Evolutionary conservation across 2,329 filamentous ascomycete genomes (phyloP).

Genomic region (Akanthomyces uredinophilus): DNA sequence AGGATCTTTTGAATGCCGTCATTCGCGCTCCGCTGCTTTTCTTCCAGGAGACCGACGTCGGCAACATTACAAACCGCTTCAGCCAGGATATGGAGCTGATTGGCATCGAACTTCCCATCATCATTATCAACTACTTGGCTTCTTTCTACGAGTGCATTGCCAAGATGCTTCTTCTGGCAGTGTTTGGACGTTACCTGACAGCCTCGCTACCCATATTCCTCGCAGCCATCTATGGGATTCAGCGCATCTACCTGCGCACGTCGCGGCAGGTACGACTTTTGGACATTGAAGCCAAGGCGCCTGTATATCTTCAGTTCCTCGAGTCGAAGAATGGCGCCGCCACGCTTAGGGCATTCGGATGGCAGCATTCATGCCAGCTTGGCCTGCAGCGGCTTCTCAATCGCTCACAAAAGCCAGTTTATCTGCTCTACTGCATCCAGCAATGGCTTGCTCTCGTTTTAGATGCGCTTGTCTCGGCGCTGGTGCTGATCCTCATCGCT

Average conservation of each 20-base stretch:
- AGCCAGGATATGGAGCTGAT: slow-evolving; percentile 37
- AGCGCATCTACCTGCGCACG: slow-evolving; percentile 27
- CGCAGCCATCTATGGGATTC: slow-evolving; percentile 31
- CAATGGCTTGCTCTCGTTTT: slow-evolving; percentile 45
- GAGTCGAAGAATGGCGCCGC: slow-evolving; percentile 23
- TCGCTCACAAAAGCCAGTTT: slow-evolving; percentile 25
- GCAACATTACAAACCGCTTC: slow-evolving; percentile 32
- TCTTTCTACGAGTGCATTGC: neutral
- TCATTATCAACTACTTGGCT: slow-evolving; percentile 17
- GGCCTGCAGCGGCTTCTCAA: slow-evolving; percentile 28
- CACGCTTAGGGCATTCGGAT: slow-evolving; percentile 32
- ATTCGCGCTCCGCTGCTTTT: slow-evolving; percentile 27
- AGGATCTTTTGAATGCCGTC: neutral
- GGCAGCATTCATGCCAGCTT: slow-evolving; percentile 19
- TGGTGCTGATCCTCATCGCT: slow-evolving; percentile 41
- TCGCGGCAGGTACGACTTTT: slow-evolving; percentile 28
- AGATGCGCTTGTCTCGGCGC: slow-evolving; percentile 38
- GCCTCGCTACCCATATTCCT: slow-evolving; percentile 29
- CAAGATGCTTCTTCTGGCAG: neutral
- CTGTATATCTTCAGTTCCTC: slow-evolving; percentile 24
- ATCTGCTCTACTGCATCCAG: slow-evolving; percentile 44
- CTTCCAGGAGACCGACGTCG: slow-evolving; percentile 31
- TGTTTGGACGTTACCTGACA: slow-evolving; percentile 15
- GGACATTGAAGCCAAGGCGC: slow-evolving; percentile 27
- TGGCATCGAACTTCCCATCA: slow-evolving; percentile 30